Conservation (phyloP, 2,329 filamentous ascomycete species). For the Mycosphaerelloides madeirae region DNA sequence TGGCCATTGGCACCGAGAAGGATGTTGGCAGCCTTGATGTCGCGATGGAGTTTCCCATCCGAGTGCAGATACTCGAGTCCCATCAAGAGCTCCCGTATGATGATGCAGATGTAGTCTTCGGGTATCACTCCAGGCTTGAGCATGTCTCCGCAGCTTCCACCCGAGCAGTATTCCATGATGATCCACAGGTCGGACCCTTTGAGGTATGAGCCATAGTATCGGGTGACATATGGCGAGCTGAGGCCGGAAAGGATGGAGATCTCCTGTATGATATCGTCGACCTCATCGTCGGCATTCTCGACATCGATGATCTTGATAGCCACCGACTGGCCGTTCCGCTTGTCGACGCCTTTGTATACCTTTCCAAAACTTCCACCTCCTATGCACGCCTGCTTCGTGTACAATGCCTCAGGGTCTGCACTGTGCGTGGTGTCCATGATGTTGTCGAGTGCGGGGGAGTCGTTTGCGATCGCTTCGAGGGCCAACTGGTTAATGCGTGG, state of each 20-base stretch:
- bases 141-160: conserved; percentile 90
- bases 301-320: conserved; percentile 99
- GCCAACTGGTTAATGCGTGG: neutral
- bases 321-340: conserved; percentile 84
- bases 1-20: conserved; percentile 84
- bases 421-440: conserved; percentile 26
- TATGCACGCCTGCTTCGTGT: conserved; percentile 70
- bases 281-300: conserved; percentile 97
- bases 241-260: conserved; percentile 96
- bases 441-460: neutral
- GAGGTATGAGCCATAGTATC: conserved; percentile 95
- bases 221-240: conserved; percentile 92
- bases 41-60: conserved; percentile 92
- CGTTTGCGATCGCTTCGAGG: neutral
- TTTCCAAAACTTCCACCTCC: conserved; percentile 97
- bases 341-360: conserved; percentile 97
- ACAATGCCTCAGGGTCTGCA: conserved; percentile 82
- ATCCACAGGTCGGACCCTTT: conserved; percentile 98
- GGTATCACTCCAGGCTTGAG: conserved; percentile 89
- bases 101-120: conserved; percentile 96
- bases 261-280: conserved; percentile 98
- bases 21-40: conserved; percentile 98
- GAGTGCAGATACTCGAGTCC: conserved; percentile 89
- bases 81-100: conserved; percentile 80
- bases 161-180: conserved; percentile 98